Base-by-base conservation (phyloP, 345 rosid species). In the Iberis pinnata region DNA sequence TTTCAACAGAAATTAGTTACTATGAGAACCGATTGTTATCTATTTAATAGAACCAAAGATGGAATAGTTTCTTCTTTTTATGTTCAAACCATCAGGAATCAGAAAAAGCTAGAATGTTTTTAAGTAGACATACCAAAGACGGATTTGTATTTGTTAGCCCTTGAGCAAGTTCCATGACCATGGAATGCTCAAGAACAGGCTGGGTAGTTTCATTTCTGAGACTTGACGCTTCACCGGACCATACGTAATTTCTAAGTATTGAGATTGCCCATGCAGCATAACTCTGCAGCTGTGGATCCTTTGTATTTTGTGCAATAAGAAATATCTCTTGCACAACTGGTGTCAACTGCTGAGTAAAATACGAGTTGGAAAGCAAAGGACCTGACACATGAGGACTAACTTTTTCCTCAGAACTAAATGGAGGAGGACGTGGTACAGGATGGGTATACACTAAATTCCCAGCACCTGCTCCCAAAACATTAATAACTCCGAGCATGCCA, bases 401-500 rank as follows among this genome's bases (percentile, higher is more conserved):
- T 71, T 78, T 80, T 58, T 65, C 82, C 46, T 70, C 74, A 61
- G 51, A 70, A 53, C 61, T 65, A 14, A 61, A 35, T 27, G 60
- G 52, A 36, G 44, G 46, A 40, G 74, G 63, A 40, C 73, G 70
- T 13, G 73, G 78, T 51, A 55, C 58, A 26, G 76, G 71, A 71
- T 67, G 75, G 45, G 53, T 47, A 67, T 54, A 65, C 59, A 79
- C 67, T 72, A 76, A 69, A 80, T 70, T 68, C 46, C 96, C 98
- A 45, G 88, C 84, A 63, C 82, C 76, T 31, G 90, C 96, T 67
- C 95, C 96, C 61, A 84, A 69, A 48, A 82, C 76, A 67, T 84
- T 90, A 63, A 84, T 79, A 48, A 90, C 71, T 60, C 96, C 98
- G 58, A 90, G 78, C 94, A 90, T 86, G 42, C 85, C 98, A 57